Percentiles rank a stretch among this genome's conserved stretches.
phyloP scores from a whole-genome alignment of 129 eudicot genomes.

The Cynara cardunculus region DNA sequence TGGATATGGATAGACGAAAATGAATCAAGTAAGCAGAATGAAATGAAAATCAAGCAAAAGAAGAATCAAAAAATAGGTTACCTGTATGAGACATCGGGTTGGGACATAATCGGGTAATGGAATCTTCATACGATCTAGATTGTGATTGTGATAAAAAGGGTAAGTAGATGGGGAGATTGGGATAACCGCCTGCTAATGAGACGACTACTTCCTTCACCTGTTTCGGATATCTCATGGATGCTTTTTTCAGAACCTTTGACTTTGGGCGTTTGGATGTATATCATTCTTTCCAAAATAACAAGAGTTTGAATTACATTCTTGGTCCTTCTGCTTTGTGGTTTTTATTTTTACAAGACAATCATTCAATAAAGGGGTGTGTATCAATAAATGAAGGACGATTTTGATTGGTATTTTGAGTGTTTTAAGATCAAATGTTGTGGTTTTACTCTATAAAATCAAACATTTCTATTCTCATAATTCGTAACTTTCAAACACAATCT shows the following conservation, averaged over 20 bases:
- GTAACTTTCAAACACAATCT: too few species aligned
- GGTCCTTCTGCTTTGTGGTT: too few species aligned
- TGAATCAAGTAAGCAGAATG: not conserved
- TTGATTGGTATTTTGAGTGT: too few species aligned
- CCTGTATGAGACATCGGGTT: slow-evolving; percentile 66
- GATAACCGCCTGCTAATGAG: slow-evolving; percentile 13
- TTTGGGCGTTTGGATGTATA: not conserved
- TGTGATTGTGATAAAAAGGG: not conserved
- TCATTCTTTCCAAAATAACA: not conserved
- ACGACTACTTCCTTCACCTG: slow-evolving; percentile 18
- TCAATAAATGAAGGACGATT: too few species aligned
- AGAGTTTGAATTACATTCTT: too few species aligned
- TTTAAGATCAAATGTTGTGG: too few species aligned
- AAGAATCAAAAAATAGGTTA: slow-evolving; percentile 1
- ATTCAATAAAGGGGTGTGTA: too few species aligned
- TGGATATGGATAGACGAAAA: not conserved
- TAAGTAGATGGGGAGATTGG: slow-evolving; percentile 6
- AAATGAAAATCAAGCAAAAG: not conserved
- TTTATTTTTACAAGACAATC: too few species aligned
- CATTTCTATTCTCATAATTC: too few species aligned
- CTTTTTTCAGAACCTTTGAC: not conserved
- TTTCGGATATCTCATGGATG: slow-evolving; percentile 5
- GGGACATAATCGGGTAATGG: slow-evolving; percentile 46
- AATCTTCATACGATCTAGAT: slow-evolving; percentile 26
- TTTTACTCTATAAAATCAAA: too few species aligned